A percentile compares a stretch with the other conserved stretches of the same genome.
Conservation (phyloP, 192 early-diverging fungal genomes). For the Dissophora ornata region DNA sequence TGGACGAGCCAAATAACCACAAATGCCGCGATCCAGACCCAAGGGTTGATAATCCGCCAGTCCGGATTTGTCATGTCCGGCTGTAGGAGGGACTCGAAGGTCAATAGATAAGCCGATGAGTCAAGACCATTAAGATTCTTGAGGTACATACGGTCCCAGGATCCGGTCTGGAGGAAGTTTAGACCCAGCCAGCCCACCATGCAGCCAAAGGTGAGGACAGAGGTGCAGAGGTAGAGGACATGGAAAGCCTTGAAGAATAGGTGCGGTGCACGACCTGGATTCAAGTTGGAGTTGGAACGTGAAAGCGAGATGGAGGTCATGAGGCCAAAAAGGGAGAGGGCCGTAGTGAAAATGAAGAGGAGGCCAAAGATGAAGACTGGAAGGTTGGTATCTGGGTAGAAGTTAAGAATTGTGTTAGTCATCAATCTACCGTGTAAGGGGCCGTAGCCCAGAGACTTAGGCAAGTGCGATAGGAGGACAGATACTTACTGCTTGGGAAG, state of each 20-base stretch:
- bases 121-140: neutral
- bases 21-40: conserved; percentile 22
- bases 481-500: conserved; percentile 17
- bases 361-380: conserved; percentile 20
- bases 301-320: neutral
- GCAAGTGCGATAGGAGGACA: too few relatives aligned
- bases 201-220: neutral
- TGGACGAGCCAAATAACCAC: neutral
- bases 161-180: conserved; percentile 27
- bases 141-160: conserved; percentile 19
- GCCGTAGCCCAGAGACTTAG: neutral
- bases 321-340: conserved; percentile 12
- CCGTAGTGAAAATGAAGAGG: neutral
- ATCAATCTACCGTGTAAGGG: neutral
- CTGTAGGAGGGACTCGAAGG: conserved; percentile 23
- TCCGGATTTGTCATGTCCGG: conserved; percentile 4
- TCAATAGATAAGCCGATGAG: neutral
- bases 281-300: neutral
- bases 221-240: neutral
- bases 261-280: neutral
- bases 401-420: neutral
- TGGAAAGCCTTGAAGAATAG: conserved; percentile 17
- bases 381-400: neutral
- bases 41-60: conserved; percentile 17
- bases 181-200: conserved; percentile 36